Evolutionary conservation across 2,329 filamentous ascomycete genomes (phyloP).

Genomic region (Fusarium longipes): DNA sequence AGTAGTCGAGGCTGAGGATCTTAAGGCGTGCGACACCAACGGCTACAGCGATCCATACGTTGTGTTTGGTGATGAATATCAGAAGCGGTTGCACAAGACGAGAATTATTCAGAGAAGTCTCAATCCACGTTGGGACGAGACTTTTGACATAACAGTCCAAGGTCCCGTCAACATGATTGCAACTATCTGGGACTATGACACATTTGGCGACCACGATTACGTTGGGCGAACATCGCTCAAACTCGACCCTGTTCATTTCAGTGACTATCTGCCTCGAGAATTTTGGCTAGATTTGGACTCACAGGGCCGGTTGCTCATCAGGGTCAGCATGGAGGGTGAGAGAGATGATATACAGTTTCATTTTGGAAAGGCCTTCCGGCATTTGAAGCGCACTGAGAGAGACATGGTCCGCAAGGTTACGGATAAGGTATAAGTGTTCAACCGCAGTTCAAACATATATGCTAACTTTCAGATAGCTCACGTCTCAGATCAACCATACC

Average conservation of each 20-base stretch:
- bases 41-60: slow-evolving; percentile 97
- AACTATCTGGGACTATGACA: slow-evolving; percentile 98
- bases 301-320: slow-evolving; percentile 86
- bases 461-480: slow-evolving; percentile 68
- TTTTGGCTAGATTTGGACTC: slow-evolving; percentile 99
- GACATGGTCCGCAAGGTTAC: slow-evolving; percentile 99
- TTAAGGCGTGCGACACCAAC: slow-evolving; percentile 97
- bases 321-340: slow-evolving; percentile 98
- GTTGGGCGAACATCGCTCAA: slow-evolving; percentile 97
- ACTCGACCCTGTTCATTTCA: slow-evolving; percentile 96
- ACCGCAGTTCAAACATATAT: not conserved
- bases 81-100: slow-evolving; percentile 95
- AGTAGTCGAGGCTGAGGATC: slow-evolving; percentile 95
- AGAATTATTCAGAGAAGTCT: slow-evolving; percentile 89
- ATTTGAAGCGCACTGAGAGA: slow-evolving; percentile 92
- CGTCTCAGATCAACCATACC: slow-evolving; percentile 90
- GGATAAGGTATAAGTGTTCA: slow-evolving; percentile 78
- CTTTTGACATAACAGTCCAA: slow-evolving; percentile 93
- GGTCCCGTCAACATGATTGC: slow-evolving; percentile 94
- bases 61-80: slow-evolving; percentile 95
- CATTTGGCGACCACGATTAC: slow-evolving; percentile 96
- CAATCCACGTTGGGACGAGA: slow-evolving; percentile 97
- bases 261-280: slow-evolving; percentile 93
- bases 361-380: slow-evolving; percentile 95
- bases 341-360: slow-evolving; percentile 98